phyloP scores from a whole-genome alignment of 2,329 filamentous ascomycete genomes.

The Botrytis pseudocinerea region DNA sequence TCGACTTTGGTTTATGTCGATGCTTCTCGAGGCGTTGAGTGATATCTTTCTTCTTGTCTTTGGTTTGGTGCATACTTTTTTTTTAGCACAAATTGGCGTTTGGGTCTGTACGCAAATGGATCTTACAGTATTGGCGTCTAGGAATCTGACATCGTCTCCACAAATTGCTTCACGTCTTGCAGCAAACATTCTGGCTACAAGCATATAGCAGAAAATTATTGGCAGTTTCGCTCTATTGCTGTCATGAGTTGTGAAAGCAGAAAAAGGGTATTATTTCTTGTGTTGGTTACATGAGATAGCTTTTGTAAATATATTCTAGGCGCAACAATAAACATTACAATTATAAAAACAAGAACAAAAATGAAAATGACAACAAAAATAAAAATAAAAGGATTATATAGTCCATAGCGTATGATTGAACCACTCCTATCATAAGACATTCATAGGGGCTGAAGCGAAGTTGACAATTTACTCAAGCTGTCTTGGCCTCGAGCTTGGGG shows the following conservation, averaged over 20 bases:
- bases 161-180: constrained; percentile 17
- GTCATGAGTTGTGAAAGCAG: constrained; percentile 18
- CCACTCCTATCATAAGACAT: not conserved
- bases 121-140: constrained; percentile 23
- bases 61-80: constrained; percentile 22
- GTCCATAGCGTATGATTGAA: not conserved
- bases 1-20: constrained; percentile 22
- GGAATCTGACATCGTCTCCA: constrained; percentile 11
- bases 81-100: constrained; percentile 21
- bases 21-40: constrained; percentile 20
- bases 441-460: not conserved
- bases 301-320: constrained; percentile 21
- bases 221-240: constrained; percentile 22
- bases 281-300: constrained; percentile 19
- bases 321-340: constrained; percentile 12
- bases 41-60: constrained; percentile 16
- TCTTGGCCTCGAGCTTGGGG: not conserved
- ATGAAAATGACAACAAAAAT: not conserved
- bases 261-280: constrained; percentile 17
- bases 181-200: constrained; percentile 22
- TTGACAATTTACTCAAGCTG: not conserved
- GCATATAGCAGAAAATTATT: constrained; percentile 21
- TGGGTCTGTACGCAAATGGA: constrained; percentile 23
- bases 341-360: not conserved
- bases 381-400: not conserved